Base-by-base conservation (phyloP, 371 early-diverging fungal species). In the Capniomyces stellatus region DNA sequence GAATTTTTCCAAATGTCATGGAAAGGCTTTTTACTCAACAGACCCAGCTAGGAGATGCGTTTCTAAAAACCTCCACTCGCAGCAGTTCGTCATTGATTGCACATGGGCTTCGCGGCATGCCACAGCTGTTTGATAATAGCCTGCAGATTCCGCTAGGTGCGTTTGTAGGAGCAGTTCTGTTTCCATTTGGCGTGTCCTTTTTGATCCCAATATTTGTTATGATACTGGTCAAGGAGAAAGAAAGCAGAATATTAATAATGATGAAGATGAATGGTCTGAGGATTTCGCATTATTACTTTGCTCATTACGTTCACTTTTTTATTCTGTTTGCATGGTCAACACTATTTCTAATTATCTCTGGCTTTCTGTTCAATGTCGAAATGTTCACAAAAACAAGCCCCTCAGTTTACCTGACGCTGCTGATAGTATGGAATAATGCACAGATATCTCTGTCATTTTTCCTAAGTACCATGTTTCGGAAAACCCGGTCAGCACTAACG, bases 201-300 rank as follows among this genome's bases (percentile, higher is more conserved):
- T 55, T 84, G 60, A 56, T 84, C 25, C 85, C 83, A 3, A 79
- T 81, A 29, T 82, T 82, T 63, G 76, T 75, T 6, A 69, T 81
- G 30, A 72, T 64, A 24, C 61, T 82, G 2, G 82, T 81, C 41
- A 72, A 74, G 54, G 80, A 80, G 56, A 81, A 82, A 62, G 82
- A 82, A 55, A 74, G 75, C 19, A 59, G 79, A 18, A 75, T 82
- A 39, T 54, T 76, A 21, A 65, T 77, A 43, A 82, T 82, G 81
- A 79, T 82, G 80, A 58, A 64, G 58, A 81, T 82, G 82, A 80
- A 81, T 59, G 82, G 82, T 41, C 64, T 83, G 58, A 77, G 70
- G 56, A 52, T 69, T 21, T 59, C 58, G 47, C 60, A 71, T 18
- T 84, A 82, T 67, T 78, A 75, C 52, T 8, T 75, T 29, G 62